A percentile compares a stretch with the other conserved stretches of the same genome.
Evolutionary conservation across 1,139 yeast species (phyloP).

Genomic region (Arxiozyma telluris): DNA sequence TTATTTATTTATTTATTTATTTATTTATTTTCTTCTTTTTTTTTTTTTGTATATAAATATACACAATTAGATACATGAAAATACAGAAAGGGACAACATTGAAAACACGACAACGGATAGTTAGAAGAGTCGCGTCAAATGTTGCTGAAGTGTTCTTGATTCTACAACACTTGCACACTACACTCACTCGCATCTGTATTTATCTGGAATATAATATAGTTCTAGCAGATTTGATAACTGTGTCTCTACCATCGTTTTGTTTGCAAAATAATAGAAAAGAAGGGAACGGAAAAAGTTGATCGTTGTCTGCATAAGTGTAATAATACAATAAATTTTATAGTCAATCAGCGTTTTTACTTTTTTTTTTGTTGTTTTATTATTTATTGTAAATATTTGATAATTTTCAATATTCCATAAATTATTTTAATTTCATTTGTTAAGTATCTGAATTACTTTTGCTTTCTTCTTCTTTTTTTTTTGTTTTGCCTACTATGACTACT

Average conservation of each 20-base stretch:
- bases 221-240: background rate
- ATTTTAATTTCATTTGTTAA: too few relatives aligned
- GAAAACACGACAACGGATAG: background rate
- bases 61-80: too few relatives aligned
- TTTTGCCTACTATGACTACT: slow-evolving; percentile 23
- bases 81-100: background rate
- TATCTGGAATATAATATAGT: background rate
- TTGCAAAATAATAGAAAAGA: background rate
- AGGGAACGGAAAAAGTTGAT: too few relatives aligned
- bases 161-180: too few relatives aligned
- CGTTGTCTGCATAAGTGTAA: background rate
- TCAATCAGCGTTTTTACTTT: background rate
- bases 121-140: background rate
- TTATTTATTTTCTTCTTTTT: too few relatives aligned
- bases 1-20: too few relatives aligned
- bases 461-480: too few relatives aligned
- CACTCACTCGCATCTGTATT: background rate
- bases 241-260: background rate
- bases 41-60: too few relatives aligned
- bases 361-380: too few relatives aligned
- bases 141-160: background rate
- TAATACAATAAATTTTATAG: too few relatives aligned
- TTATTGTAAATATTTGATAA: too few relatives aligned
- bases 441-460: background rate
- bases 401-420: too few relatives aligned